Conservation (phyloP, 108 stramenopile species). For the Poteriospumella lacustris region DNA sequence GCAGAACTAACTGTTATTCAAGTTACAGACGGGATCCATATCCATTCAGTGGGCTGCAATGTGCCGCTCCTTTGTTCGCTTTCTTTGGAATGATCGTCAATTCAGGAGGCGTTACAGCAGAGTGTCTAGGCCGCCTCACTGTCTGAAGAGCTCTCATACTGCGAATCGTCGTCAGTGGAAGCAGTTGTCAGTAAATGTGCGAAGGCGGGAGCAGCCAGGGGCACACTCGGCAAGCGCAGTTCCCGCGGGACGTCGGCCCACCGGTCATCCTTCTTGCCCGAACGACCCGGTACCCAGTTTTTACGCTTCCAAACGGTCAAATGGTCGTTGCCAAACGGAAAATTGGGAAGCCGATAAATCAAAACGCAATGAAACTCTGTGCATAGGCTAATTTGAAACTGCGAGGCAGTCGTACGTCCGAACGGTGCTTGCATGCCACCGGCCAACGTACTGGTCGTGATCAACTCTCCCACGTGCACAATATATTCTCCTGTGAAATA, state of each 20-base stretch:
- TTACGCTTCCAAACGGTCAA: not conserved
- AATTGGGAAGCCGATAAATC: not conserved
- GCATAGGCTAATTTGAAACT: not conserved
- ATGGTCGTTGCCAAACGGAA: constrained; percentile 2
- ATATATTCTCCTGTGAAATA: constrained; percentile 29
- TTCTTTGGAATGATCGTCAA: too few relatives aligned
- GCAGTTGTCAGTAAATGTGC: not conserved
- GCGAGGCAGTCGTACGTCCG: not conserved
- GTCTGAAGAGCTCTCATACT: too few relatives aligned
- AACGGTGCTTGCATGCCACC: not conserved
- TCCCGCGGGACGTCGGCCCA: not conserved
- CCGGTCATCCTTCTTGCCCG: not conserved
- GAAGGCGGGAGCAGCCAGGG: not conserved
- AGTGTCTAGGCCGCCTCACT: too few relatives aligned
- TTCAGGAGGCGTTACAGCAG: too few relatives aligned
- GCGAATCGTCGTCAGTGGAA: too few relatives aligned
- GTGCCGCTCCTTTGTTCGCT: too few relatives aligned
- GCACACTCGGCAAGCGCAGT: not conserved
- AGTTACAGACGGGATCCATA: too few relatives aligned
- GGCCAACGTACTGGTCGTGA: not conserved
- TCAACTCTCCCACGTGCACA: constrained; percentile 39
- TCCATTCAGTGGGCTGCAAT: too few relatives aligned
- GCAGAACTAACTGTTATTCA: too few relatives aligned
- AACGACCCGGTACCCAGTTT: not conserved
- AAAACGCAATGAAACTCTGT: not conserved